These are phyloP conservation scores for Colletotrichum horii DNA, from an alignment of 2,329 filamentous ascomycete species.

Conservation along the genomic window DNA sequence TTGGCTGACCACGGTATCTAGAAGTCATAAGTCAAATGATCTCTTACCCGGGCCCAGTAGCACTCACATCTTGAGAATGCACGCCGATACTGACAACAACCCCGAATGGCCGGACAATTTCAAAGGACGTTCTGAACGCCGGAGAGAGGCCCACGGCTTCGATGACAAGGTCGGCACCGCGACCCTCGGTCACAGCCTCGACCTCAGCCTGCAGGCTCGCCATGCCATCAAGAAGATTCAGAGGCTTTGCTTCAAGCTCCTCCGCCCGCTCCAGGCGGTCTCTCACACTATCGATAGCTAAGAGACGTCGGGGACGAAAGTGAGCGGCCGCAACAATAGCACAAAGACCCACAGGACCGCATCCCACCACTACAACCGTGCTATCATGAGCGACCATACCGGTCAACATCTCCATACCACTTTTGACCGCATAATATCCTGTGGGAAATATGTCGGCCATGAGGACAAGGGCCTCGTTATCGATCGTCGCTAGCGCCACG, in stretches of 20 bases:
- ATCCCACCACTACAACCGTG: slow-evolving; percentile 81
- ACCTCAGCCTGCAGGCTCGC: slow-evolving; percentile 72
- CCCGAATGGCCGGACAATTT: slow-evolving; percentile 75
- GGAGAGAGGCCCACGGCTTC: slow-evolving; percentile 76
- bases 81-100: slow-evolving; percentile 78
- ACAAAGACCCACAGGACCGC: slow-evolving; percentile 85
- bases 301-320: slow-evolving; percentile 74
- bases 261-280: slow-evolving; percentile 76
- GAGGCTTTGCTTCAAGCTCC: slow-evolving; percentile 78
- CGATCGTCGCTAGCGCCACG: slow-evolving; percentile 68
- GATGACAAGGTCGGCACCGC: slow-evolving; percentile 87
- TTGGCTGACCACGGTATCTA: slow-evolving; percentile 71
- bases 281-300: slow-evolving; percentile 80
- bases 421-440: slow-evolving; percentile 82
- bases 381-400: slow-evolving; percentile 65
- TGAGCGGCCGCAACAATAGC: slow-evolving; percentile 78
- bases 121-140: slow-evolving; percentile 73
- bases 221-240: slow-evolving; percentile 73
- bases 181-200: slow-evolving; percentile 75
- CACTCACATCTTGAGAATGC: slow-evolving; percentile 71
- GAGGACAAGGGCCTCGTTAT: slow-evolving; percentile 76
- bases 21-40: background rate
- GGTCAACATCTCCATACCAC: slow-evolving; percentile 70
- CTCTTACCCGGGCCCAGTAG: background rate
- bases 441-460: slow-evolving; percentile 95